A percentile compares a stretch with the other conserved stretches of the same genome.
phyloP scores from a whole-genome alignment of 2,329 filamentous ascomycete genomes.

The Fusarium staphyleae region DNA sequence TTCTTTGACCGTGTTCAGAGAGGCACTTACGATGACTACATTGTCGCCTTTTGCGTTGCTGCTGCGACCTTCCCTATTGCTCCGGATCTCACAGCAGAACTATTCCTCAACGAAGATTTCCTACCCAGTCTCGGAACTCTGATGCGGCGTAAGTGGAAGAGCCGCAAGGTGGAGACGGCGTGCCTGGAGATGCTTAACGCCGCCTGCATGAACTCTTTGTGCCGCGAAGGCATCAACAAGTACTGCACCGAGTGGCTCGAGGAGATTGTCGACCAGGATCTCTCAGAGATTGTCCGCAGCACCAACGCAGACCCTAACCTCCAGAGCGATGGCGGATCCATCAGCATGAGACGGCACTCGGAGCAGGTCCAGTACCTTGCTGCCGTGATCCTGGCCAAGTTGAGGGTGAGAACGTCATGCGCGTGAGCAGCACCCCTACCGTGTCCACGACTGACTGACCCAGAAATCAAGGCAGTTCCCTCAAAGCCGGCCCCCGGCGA shows the following conservation, averaged over 20 bases:
- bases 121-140: conserved; percentile 77
- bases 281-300: conserved; percentile 59
- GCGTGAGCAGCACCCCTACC: background rate
- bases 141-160: conserved; percentile 83
- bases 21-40: conserved; percentile 85
- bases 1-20: conserved; percentile 75
- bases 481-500: conserved; percentile 51
- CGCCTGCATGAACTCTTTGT: conserved; percentile 84
- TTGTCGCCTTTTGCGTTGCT: conserved; percentile 92
- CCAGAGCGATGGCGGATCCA: conserved; percentile 66
- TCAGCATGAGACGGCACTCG: conserved; percentile 67
- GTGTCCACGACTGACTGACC: conserved; percentile 57
- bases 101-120: conserved; percentile 92
- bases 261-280: conserved; percentile 78
- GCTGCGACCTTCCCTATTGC: conserved; percentile 87
- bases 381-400: conserved; percentile 78
- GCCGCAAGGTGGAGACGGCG: conserved; percentile 82
- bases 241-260: conserved; percentile 89
- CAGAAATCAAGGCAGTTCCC: conserved; percentile 62
- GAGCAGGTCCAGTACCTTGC: conserved; percentile 69
- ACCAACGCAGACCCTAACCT: conserved; percentile 62
- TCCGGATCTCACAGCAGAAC: conserved; percentile 73
- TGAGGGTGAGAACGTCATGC: conserved; percentile 56
- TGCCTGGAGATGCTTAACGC: conserved; percentile 90
- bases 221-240: conserved; percentile 82